Conservation (phyloP, 225 moss, liverwort and hornwort genomes). For the Neckera pumila region DNA sequence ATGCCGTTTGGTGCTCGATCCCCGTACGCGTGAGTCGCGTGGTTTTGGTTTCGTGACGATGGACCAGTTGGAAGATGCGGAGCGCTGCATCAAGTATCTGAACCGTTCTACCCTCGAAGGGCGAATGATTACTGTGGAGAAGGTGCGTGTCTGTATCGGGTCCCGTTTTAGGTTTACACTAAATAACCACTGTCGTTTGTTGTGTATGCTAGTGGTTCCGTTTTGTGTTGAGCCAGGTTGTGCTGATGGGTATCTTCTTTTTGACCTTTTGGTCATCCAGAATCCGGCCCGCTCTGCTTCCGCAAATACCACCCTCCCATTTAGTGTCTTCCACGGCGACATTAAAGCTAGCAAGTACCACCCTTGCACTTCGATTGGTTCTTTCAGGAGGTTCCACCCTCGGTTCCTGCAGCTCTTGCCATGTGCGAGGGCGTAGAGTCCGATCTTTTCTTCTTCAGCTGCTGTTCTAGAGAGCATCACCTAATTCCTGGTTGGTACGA, state of each 20-base stretch:
- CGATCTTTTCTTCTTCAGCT: constrained; percentile 64
- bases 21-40: constrained; percentile 88
- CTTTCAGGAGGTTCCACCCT: constrained; percentile 63
- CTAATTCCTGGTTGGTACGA: constrained; percentile 28
- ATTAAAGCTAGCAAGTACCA: constrained; percentile 72
- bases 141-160: constrained; percentile 55
- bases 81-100: constrained; percentile 97
- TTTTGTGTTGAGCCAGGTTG: constrained; percentile 56
- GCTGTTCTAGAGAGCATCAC: constrained; percentile 68
- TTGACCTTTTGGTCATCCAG: constrained; percentile 99
- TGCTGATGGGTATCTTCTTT: constrained; percentile 82
- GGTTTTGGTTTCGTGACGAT: constrained; percentile 99
- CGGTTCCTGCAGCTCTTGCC: constrained; percentile 63
- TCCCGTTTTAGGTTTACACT: constrained; percentile 17
- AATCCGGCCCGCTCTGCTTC: constrained; percentile 87
- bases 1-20: constrained; percentile 91
- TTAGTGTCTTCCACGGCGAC: constrained; percentile 79
- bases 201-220: constrained; percentile 44
- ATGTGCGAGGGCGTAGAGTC: constrained; percentile 60
- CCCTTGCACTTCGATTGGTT: constrained; percentile 71
- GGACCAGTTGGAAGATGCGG: constrained; percentile 95
- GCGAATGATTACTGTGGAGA: constrained; percentile 97
- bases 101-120: constrained; percentile 96
- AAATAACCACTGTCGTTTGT: constrained; percentile 24
- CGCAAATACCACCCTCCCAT: constrained; percentile 66